Percentiles rank a stretch among this genome's conserved stretches.
These are phyloP conservation scores for Dactylorhiza incarnata DNA, from an alignment of 106 monocot genomes.

Conservation along the genomic window DNA sequence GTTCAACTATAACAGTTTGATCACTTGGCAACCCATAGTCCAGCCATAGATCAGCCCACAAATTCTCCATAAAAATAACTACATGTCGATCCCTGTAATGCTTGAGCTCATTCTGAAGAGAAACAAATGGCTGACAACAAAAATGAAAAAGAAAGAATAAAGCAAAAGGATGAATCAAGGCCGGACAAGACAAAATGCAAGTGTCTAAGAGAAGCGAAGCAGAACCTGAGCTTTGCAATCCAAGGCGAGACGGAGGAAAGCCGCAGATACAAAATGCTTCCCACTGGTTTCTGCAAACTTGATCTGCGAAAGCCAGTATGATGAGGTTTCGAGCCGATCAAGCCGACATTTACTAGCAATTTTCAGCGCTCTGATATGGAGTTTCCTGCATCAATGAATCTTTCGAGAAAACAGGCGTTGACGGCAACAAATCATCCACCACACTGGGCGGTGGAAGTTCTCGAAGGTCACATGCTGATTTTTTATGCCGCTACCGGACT, in stretches of 20 bases:
- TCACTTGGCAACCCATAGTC: slow-evolving; percentile 17
- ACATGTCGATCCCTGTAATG: slow-evolving; percentile 39
- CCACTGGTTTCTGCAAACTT: slow-evolving; percentile 56
- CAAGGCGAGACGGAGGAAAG: slow-evolving; percentile 66
- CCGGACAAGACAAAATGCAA: neutral
- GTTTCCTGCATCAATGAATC: slow-evolving; percentile 21
- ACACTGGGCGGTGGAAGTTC: neutral
- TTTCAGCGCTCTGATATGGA: slow-evolving; percentile 47
- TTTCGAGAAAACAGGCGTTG: slow-evolving; percentile 26
- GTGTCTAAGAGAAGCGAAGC: no score
- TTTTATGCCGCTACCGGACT: slow-evolving; percentile 6
- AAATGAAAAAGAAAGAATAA: neutral
- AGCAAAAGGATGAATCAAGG: neutral
- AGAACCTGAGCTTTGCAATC: slow-evolving; percentile 70
- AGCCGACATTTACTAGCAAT: slow-evolving; percentile 54
- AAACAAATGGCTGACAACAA: slow-evolving; percentile 38
- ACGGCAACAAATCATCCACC: slow-evolving; percentile 6
- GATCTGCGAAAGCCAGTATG: slow-evolving; percentile 71
- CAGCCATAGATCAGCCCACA: slow-evolving; percentile 29
- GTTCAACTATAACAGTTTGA: slow-evolving; percentile 3
- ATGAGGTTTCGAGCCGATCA: slow-evolving; percentile 44
- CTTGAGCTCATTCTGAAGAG: slow-evolving; percentile 47
- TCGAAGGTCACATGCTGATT: slow-evolving; percentile 23
- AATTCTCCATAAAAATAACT: slow-evolving; percentile 1
- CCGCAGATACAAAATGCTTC: slow-evolving; percentile 56